Base-by-base conservation (phyloP, 2,329 filamentous ascomycete genomes). In the Neofusicoccum cordaticola region DNA sequence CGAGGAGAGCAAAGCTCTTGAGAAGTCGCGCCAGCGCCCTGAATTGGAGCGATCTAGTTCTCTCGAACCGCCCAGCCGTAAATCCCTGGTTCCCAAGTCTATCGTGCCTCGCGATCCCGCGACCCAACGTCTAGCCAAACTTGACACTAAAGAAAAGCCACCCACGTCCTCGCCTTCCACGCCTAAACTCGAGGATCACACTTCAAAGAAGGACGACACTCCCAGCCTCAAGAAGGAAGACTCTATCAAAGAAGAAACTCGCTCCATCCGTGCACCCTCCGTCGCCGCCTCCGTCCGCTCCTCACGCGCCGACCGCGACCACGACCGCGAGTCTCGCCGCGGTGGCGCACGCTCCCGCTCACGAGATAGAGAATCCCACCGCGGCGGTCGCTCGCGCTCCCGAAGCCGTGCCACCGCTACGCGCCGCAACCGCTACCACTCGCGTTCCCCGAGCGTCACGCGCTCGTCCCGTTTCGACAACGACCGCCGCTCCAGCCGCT, bases 61-160 rank as follows among this genome's bases (percentile, higher is more conserved):
- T 5, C 70, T 79, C 5, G 76, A 78, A 61, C 75, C 76, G 42
- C 76, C 77, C 17, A 73, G 73, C 12, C 78, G 77, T 69, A 75
- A 75, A 45, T 72, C 74, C 4, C 69, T 77, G 53, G 73, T 75
- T 1, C 74, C 75, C 5, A 71, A 75, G 53, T 66, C 65, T 41
- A 66, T 64, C 44, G 42, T 64, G 2, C 62, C 64, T 2, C 62
- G 62, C 41, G 74, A 77, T 42, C 75, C 76, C 8, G 67, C 67
- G 27, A 63, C 71, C 35, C 65, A 70, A 34, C 71, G 73, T 37
- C 67, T 74, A n/a, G 68, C 70, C 11, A 76, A 71, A 45, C 67
- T 72, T 1, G 74, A 75, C 42, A 66, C n/a, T 45, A 61, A 53
- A 13, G 45, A 61, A 13, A 51, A 63, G 8, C 45, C 41, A 8